Evolutionary conservation across 495 filamentous ascomycete species (phyloP), one percentile per base, ranked within the genome.

Genomic region (Darksidea phi): DNA sequence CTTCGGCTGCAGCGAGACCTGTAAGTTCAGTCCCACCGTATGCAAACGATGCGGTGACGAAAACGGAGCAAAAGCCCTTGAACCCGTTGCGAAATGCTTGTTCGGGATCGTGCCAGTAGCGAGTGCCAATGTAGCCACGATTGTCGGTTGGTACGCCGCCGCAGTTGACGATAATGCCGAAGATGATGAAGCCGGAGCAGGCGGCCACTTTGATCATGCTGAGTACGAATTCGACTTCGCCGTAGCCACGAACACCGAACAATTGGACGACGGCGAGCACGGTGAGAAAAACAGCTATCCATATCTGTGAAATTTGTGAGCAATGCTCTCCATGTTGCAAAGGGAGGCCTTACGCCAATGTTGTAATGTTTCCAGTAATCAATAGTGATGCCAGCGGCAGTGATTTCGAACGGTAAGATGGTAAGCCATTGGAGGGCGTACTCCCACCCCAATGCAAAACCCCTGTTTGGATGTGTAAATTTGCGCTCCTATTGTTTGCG

Each of bases 11-110:
- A 18, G 78, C 77, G 25, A 80, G 73, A 56, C 78, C 79, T 45
- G 70, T 68, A 42, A 79, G 73, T 63, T 82, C 79, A 0, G 84
- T 87, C 32, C 86, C 86, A 42, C 77, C 78, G 67, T 88, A 88
- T 37, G 86, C 77, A 64, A 89, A 89, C 54, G 85, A 80, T 23
- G 86, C 85, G n/a, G 82, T 81, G 47, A 86, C 83, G 73, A 88
- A 86, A 46, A 88, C 85, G n/a, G 77, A 71, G 64, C 82, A 81
- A 70, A 88, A 84, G 21, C 87, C 87, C 53, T 85, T 82, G 77
- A 89, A 88, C 48, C 84, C 84, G 64, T 87, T 80, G 20, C 73
- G 73, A 74, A 90, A 89, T 0, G 86, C 83, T 23, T 64, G 46
- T 21, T 81, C 80, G 1, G 79, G 81, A 32, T 80, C 70, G 42